phyloP scores from a whole-genome alignment of 495 filamentous ascomycete genomes.

The Penicillium cosmopolitanum region DNA sequence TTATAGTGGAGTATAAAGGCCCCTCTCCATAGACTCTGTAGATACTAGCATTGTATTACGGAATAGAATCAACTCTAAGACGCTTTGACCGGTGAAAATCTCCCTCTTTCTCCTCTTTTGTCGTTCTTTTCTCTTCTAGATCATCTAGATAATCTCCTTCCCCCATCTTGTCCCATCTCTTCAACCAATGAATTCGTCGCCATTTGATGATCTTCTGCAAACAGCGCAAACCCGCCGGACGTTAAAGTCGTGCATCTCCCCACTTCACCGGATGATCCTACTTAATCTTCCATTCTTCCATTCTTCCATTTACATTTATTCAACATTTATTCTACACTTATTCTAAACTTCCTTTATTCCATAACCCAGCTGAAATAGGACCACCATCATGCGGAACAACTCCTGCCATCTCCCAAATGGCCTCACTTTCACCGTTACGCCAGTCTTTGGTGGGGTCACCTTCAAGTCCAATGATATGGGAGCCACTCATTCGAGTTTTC shows the following conservation, averaged over 20 bases:
- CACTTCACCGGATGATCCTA: background rate
- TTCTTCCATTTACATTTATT: background rate
- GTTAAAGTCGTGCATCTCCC: background rate
- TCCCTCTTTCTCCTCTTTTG: background rate
- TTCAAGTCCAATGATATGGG: constrained; percentile 83
- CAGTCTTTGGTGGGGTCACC: constrained; percentile 84
- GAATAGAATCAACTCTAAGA: background rate
- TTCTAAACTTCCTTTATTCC: background rate
- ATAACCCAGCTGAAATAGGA: background rate
- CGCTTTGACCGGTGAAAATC: background rate
- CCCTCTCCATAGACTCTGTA: background rate
- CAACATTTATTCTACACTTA: background rate
- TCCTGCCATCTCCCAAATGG: constrained; percentile 77
- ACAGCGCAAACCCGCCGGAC: background rate
- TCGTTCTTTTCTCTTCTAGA: background rate
- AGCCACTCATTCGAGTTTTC: constrained; percentile 68
- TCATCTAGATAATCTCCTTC: background rate
- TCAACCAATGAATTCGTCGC: no score
- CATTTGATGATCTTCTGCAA: background rate
- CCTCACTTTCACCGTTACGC: constrained; percentile 75
- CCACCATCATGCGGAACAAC: constrained; percentile 32
- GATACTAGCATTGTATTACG: background rate
- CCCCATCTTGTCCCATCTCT: no score
- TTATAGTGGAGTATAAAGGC: no score
- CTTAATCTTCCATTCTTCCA: background rate